These are phyloP conservation scores for Kalaharituber pfeilii DNA, from an alignment of 2,329 filamentous ascomycete genomes.

Conservation along the genomic window DNA sequence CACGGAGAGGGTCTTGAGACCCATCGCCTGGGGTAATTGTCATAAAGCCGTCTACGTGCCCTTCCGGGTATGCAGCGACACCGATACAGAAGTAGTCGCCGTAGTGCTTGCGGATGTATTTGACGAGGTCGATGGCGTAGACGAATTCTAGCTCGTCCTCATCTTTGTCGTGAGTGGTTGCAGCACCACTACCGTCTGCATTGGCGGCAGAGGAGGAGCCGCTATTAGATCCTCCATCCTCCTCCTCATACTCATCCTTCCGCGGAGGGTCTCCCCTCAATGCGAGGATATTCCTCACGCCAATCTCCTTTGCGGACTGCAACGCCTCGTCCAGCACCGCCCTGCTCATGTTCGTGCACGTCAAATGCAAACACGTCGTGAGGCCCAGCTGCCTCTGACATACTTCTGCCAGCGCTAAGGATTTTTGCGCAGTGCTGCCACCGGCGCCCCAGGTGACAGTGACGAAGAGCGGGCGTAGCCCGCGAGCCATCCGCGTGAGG, in stretches of 20 bases:
- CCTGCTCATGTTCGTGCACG: conserved; percentile 93
- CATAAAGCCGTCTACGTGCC: conserved; percentile 59
- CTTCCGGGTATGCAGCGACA: conserved; percentile 87
- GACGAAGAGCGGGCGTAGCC: conserved; percentile 79
- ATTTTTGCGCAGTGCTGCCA: conserved; percentile 78
- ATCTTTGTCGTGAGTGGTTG: conserved; percentile 30
- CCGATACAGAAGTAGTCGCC: conserved; percentile 94
- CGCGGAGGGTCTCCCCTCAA: conserved; percentile 80
- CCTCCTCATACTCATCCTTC: conserved; percentile 66
- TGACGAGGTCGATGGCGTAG: conserved; percentile 76
- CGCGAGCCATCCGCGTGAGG: conserved; percentile 85
- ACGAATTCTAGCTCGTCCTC: conserved; percentile 57
- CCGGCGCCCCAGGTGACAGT: conserved; percentile 97
- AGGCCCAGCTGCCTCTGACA: conserved; percentile 82
- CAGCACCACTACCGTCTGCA: conserved; percentile 28
- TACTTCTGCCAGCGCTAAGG: conserved; percentile 82
- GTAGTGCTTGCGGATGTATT: conserved; percentile 68
- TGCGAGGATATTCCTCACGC: conserved; percentile 85
- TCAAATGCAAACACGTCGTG: conserved; percentile 89
- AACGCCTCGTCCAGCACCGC: conserved; percentile 71
- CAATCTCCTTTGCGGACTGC: conserved; percentile 75
- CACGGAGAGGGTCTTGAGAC: conserved; percentile 40
- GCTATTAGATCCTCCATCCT: conserved; percentile 26
- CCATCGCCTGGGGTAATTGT: conserved; percentile 55
- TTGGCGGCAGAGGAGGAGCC: conserved; percentile 21